Evolutionary conservation across 179 eudicot genomes (phyloP).

Genomic region (Silene noctiflora): DNA sequence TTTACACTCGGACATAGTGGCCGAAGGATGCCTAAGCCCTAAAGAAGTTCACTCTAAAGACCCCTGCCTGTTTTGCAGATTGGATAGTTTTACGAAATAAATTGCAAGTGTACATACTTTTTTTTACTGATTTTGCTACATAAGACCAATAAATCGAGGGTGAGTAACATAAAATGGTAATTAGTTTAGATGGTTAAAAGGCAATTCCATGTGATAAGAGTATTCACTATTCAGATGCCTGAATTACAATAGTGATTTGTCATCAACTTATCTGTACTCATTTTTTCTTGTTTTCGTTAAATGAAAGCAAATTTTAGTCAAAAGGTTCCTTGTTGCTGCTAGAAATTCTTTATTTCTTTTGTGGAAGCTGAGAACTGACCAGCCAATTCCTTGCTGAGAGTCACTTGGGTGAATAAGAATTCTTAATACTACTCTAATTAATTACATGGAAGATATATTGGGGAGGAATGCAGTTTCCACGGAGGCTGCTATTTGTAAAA

Average conservation of each 20-base stretch:
- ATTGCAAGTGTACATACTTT: no score
- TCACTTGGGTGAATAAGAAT: neutral
- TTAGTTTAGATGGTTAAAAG: no score
- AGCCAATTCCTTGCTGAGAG: neutral
- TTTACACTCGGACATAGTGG: neutral
- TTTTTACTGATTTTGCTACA: no score
- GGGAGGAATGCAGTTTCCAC: neutral
- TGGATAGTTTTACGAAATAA: no score
- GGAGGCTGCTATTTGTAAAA: slow-evolving; percentile 4
- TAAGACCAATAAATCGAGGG: neutral
- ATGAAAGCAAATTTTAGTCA: neutral
- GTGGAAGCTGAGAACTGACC: neutral
- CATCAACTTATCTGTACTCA: no score
- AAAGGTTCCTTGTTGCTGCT: neutral
- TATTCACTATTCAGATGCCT: no score
- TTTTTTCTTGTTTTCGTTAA: neutral
- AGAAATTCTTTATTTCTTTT: slow-evolving; percentile 3
- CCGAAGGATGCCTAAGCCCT: no score
- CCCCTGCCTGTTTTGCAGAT: no score
- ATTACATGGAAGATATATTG: neutral
- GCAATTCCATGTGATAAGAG: no score
- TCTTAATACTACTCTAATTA: neutral
- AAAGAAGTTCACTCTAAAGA: no score
- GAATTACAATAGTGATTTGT: no score
- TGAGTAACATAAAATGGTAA: neutral